Base-by-base conservation (phyloP, 139 green algal genomes). In the Eudorina sp. region DNA sequence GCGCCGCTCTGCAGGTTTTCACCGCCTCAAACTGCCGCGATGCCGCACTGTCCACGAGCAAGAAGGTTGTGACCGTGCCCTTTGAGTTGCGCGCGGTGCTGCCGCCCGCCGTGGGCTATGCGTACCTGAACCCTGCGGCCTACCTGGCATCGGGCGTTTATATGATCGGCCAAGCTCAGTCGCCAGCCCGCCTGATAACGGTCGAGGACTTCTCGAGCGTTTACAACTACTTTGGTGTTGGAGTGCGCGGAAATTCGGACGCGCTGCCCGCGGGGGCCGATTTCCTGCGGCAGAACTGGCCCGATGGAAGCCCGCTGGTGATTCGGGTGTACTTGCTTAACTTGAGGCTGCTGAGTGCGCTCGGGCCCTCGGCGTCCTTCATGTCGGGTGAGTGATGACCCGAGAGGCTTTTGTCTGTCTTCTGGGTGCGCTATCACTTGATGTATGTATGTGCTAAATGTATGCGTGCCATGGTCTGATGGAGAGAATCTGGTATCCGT, bases 201-300 rank as follows among this genome's bases (percentile, higher is more conserved):
- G 25, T 55, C 16, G 55, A 38, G 1, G 78, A 85, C 55, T 85
- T 34, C 11, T 23, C 38, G 25, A 11, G 27, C 4, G 40, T 43
- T 0, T 85, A 60, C 55, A 46, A 27, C 78, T 85, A 74, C 55
- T 85, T 85, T 41, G 55, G 55, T 11, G n/a, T 85, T 3, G 78
- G 78, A 4, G 2, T 45, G 13, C 3, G 38, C 3, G 78, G 78
- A 16, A 55, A 53, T 9, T 25, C 55, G 1, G 78, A 85, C 29
- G 78, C 36, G 38, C 53, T 85, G 78, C 78, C 78, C 0, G 25
- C 40, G 19, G 58, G 40, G 38, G 58, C 78, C 2, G 78, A 85
- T 40, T 84, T 84, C 40, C 53, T 84, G 34, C 77, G 77, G 2
- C 77, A 72, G 21, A 53, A 53, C 77, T 84, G 77, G 53, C 48